A percentile compares a stretch with the other conserved stretches of the same genome.
Evolutionary conservation across 805 yeast species (phyloP).

Genomic region (Candida endomychidarum): DNA sequence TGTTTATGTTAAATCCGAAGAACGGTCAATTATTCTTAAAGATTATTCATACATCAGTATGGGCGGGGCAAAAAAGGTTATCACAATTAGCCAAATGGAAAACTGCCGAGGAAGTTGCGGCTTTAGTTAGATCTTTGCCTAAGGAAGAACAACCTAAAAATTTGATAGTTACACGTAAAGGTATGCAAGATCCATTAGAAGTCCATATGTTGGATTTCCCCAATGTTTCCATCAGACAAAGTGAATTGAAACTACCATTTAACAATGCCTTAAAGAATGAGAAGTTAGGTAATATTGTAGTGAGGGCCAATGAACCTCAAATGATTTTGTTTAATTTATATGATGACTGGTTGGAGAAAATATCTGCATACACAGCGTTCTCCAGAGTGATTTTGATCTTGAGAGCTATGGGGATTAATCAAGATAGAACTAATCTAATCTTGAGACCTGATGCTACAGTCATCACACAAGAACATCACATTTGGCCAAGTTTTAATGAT

Average conservation of each 20-base stretch:
- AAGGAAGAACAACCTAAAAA: conserved; percentile 94
- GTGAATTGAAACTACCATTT: conserved; percentile 89
- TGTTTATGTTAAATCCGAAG: conserved; percentile 85
- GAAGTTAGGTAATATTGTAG: conserved; percentile 72
- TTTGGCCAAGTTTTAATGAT: conserved; percentile 89
- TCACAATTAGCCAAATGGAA: conserved; percentile 97
- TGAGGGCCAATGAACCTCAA: conserved; percentile 88
- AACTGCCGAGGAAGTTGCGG: conserved; percentile 96
- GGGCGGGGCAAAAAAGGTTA: conserved; percentile 95
- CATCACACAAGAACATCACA: conserved; percentile 70
- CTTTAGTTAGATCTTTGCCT: conserved; percentile 83
- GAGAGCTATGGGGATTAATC: conserved; percentile 76
- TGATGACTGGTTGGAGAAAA: conserved; percentile 87
- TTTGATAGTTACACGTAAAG: conserved; percentile 84
- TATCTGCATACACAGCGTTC: conserved; percentile 91
- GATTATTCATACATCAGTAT: conserved; percentile 88
- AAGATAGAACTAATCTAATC: conserved; percentile 72
- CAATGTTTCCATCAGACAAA: conserved; percentile 81
- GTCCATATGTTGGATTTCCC: conserved; percentile 98
- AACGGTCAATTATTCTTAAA: conserved; percentile 88
- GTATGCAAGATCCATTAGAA: conserved; percentile 90
- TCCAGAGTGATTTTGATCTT: conserved; percentile 81
- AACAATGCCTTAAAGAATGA: conserved; percentile 81
- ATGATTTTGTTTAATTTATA: conserved; percentile 88
- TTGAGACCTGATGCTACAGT: conserved; percentile 73